Conservation (phyloP, 345 rosid genomes). For the Populus pruinosa region DNA sequence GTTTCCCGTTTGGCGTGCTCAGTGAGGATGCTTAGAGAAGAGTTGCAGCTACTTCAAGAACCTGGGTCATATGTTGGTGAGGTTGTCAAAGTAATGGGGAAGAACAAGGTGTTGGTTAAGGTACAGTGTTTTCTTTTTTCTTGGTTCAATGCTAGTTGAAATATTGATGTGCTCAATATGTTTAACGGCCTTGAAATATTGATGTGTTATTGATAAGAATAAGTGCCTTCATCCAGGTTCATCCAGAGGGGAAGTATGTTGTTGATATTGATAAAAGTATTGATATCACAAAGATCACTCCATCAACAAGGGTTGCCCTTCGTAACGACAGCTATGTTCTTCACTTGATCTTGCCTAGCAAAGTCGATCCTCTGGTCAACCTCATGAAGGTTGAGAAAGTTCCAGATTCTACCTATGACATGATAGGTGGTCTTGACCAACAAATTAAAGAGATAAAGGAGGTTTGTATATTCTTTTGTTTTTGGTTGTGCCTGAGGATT, state of each 20-base stretch:
- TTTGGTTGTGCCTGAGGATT: neutral
- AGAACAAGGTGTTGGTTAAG: slow-evolving; percentile 95
- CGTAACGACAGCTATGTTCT: slow-evolving; percentile 98
- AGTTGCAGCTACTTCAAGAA: slow-evolving; percentile 93
- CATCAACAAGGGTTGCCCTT: slow-evolving; percentile 95
- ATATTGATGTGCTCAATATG: neutral
- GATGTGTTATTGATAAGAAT: neutral
- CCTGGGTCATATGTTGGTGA: slow-evolving; percentile 99
- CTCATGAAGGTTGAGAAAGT: slow-evolving; percentile 99
- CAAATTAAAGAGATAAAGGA: slow-evolving; percentile 97
- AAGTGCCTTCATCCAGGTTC: slow-evolving; percentile 54
- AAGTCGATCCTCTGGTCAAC: slow-evolving; percentile 95
- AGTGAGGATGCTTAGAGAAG: slow-evolving; percentile 97
- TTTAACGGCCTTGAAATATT: neutral
- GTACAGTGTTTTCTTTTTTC: slow-evolving; percentile 22
- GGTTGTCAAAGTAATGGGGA: slow-evolving; percentile 98
- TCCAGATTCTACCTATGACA: slow-evolving; percentile 96
- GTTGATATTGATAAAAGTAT: slow-evolving; percentile 93
- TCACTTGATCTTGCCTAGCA: slow-evolving; percentile 86
- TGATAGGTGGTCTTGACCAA: slow-evolving; percentile 93
- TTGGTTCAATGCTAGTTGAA: neutral
- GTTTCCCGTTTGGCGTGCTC: slow-evolving; percentile 2
- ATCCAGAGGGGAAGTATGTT: slow-evolving; percentile 99
- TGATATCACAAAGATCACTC: slow-evolving; percentile 87
- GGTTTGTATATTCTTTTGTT: slow-evolving; percentile 34